A percentile compares a stretch with the other conserved stretches of the same genome.
Evolutionary conservation across 345 rosid genomes (phyloP).

Genomic region (Populus ilicifolia): DNA sequence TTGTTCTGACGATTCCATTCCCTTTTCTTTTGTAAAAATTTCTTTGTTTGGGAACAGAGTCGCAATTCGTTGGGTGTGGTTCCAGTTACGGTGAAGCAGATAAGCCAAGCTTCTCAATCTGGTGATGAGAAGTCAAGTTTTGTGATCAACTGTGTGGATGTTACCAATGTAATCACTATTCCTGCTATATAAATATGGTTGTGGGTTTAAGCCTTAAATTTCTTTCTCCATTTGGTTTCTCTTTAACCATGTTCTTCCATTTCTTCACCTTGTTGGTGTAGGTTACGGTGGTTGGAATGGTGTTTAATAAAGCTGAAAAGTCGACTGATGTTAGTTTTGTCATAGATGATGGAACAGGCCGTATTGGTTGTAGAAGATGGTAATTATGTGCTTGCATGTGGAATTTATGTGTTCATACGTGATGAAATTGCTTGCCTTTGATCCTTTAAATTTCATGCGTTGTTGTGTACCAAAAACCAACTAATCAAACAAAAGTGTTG

Average conservation of each 20-base stretch:
- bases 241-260: not conserved
- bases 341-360: slow-evolving; percentile 90
- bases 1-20: not conserved
- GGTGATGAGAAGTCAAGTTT: slow-evolving; percentile 75
- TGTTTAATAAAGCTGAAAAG: slow-evolving; percentile 51
- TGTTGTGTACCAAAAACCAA: no score
- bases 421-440: not conserved
- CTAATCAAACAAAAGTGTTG: not conserved
- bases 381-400: slow-evolving; percentile 16
- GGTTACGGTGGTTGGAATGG: slow-evolving; percentile 79
- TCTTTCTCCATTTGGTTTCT: not conserved
- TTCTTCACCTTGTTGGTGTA: slow-evolving; percentile 11
- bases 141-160: slow-evolving; percentile 55
- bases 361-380: slow-evolving; percentile 77
- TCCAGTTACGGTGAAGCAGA: slow-evolving; percentile 82
- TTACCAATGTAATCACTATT: slow-evolving; percentile 41
- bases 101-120: slow-evolving; percentile 65
- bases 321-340: slow-evolving; percentile 62
- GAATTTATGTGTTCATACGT: not conserved
- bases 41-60: slow-evolving; percentile 28
- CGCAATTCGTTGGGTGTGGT: slow-evolving; percentile 68
- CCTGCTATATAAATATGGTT: not conserved
- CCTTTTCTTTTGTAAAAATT: not conserved
- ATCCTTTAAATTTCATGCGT: not conserved
- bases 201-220: not conserved